Conservation (phyloP, 306 rosid species). For the Prunus campanulata region DNA sequence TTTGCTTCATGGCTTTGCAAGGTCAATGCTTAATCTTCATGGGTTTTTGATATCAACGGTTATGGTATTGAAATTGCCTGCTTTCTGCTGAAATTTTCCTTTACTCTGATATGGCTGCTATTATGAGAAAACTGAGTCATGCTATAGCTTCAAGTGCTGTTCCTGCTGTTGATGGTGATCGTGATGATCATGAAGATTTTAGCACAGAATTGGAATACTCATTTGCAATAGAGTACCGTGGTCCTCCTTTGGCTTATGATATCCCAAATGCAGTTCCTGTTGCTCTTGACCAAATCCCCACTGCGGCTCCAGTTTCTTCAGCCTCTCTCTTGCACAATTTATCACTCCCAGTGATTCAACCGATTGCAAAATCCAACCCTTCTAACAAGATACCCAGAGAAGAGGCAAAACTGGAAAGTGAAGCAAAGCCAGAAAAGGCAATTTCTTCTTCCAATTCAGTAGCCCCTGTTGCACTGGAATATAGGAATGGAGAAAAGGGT, state of each 20-base stretch:
- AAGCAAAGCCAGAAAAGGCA: neutral
- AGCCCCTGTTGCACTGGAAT: constrained; percentile 3
- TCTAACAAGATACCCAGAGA: neutral
- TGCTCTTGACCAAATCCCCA: constrained; percentile 43
- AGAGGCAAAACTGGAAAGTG: neutral
- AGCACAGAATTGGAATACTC: constrained; percentile 48
- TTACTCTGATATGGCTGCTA: constrained; percentile 39
- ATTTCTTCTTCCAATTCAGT: neutral
- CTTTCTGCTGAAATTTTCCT: neutral
- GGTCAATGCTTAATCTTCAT: neutral
- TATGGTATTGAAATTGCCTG: neutral
- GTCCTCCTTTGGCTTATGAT: constrained; percentile 47
- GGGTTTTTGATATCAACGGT: neutral
- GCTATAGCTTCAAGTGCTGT: constrained; percentile 27
- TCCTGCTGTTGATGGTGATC: constrained; percentile 12
- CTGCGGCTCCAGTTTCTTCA: constrained; percentile 46
- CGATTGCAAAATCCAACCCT: constrained; percentile 40
- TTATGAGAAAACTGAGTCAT: constrained; percentile 40
- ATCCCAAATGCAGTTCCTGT: constrained; percentile 60
- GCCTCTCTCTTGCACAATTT: constrained; percentile 27
- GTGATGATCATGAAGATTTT: constrained; percentile 25
- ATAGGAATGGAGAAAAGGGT: constrained; percentile 8
- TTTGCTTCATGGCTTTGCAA: neutral
- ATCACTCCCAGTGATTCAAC: constrained; percentile 56
- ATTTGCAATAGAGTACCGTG: constrained; percentile 61